phyloP scores from a whole-genome alignment of 2,329 filamentous ascomycete species.

The Colletotrichum caudatum region DNA sequence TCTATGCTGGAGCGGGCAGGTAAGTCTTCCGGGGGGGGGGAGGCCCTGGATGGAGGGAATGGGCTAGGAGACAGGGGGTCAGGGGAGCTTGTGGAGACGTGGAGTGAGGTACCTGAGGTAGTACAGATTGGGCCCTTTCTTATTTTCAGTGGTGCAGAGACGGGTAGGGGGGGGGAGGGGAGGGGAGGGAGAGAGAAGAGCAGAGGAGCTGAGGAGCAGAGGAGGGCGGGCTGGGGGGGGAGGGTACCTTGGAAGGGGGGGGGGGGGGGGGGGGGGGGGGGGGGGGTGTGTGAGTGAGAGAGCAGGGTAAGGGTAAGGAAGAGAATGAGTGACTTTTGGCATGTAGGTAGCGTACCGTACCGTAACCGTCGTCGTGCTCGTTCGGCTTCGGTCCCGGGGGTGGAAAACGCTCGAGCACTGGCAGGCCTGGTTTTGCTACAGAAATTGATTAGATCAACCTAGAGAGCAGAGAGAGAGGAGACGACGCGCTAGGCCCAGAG shows the following conservation, averaged over 20 bases:
- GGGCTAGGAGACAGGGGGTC: slow-evolving; percentile 41
- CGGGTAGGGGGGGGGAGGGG: slow-evolving; percentile 11
- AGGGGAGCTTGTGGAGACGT: slow-evolving; percentile 43
- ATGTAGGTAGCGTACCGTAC: slow-evolving; percentile 33
- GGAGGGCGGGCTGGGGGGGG: slow-evolving; percentile 35
- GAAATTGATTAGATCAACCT: slow-evolving; percentile 47
- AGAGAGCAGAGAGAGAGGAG: slow-evolving; percentile 31
- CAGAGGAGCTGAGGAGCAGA: no score
- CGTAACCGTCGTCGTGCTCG: slow-evolving; percentile 21
- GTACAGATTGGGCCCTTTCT: slow-evolving; percentile 40
- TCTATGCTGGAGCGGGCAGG: slow-evolving; percentile 31
- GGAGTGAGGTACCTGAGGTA: slow-evolving; percentile 42
- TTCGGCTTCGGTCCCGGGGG: slow-evolving; percentile 25
- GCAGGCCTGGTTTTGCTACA: slow-evolving; percentile 43
- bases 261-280: no score
- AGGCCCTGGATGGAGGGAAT: slow-evolving; percentile 35
- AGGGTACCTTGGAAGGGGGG: not conserved
- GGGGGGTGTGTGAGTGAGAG: slow-evolving; percentile 32
- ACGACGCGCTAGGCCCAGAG: slow-evolving; percentile 41
- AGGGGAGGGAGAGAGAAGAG: slow-evolving; percentile 36
- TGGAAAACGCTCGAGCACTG: slow-evolving; percentile 43
- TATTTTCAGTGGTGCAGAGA: slow-evolving; percentile 37
- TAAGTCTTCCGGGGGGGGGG: slow-evolving; percentile 26
- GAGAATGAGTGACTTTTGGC: slow-evolving; percentile 43
- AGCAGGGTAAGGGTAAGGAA: slow-evolving; percentile 25